Conservation (phyloP, 805 yeast species). For the Yamadazyma olivae region DNA sequence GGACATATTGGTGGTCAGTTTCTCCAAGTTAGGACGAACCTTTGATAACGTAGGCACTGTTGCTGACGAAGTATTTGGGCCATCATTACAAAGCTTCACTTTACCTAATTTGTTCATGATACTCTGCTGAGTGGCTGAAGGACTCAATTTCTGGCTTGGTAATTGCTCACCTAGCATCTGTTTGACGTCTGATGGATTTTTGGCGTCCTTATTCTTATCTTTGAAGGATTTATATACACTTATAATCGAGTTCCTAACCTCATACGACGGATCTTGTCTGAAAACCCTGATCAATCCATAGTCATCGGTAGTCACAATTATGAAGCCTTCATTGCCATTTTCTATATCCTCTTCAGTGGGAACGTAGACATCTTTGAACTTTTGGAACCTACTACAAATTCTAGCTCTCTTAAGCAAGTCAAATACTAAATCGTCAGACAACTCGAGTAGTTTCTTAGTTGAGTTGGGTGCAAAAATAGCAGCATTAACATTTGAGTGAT, state of each 20-base stretch:
- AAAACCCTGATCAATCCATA: conserved; percentile 72
- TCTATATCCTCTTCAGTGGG: conserved; percentile 10
- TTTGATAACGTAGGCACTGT: too few relatives aligned
- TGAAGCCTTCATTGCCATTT: conserved; percentile 30
- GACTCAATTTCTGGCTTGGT: too few relatives aligned
- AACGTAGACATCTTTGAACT: conserved; percentile 1
- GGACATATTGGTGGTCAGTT: too few relatives aligned
- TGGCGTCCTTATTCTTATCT: conserved; percentile 1
- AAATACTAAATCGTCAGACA: conserved; percentile 77
- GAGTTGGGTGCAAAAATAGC: conserved; percentile 75
- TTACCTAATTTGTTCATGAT: too few relatives aligned
- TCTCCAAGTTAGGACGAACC: too few relatives aligned
- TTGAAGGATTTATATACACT: conserved; percentile 13
- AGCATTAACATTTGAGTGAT: conserved; percentile 67
- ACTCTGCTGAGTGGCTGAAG: too few relatives aligned
- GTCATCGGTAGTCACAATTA: conserved; percentile 76
- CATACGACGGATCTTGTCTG: conserved; percentile 71
- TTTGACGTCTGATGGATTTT: not conserved
- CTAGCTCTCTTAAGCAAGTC: conserved; percentile 45
- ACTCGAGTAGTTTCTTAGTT: conserved; percentile 60
- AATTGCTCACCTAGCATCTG: not conserved
- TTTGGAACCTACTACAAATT: conserved; percentile 7
- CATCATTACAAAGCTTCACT: too few relatives aligned
- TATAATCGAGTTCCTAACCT: conserved; percentile 22
- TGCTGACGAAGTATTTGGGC: too few relatives aligned